These are phyloP conservation scores for Dactylellina cionopaga DNA, from an alignment of 2,329 filamentous ascomycete genomes.

Conservation along the genomic window DNA sequence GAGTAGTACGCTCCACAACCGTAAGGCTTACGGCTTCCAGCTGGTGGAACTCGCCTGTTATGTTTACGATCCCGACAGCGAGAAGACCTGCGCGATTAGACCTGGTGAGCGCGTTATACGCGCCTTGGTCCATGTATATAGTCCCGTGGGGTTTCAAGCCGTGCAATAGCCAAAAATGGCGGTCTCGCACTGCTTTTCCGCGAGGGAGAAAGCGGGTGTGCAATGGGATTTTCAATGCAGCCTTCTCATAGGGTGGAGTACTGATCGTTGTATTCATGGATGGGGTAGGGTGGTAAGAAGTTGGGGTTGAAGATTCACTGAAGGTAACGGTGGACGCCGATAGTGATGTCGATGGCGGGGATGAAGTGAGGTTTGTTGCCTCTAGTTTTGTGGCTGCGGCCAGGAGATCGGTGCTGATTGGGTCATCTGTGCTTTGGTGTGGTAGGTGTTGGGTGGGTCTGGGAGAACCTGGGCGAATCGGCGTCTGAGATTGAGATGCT, in stretches of 20 bases:
- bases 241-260: conserved; percentile 13
- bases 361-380: conserved; percentile 50
- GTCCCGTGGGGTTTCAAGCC: conserved; percentile 90
- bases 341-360: conserved; percentile 54
- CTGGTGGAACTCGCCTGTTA: conserved; percentile 87
- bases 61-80: conserved; percentile 87
- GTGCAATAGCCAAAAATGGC: conserved; percentile 96
- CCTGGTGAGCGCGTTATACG: conserved; percentile 75
- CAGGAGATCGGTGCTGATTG: conserved; percentile 31
- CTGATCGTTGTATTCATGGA: not conserved
- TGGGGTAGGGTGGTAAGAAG: not conserved
- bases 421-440: conserved; percentile 65
- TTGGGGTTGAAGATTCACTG: conserved; percentile 21
- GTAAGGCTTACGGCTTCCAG: conserved; percentile 90
- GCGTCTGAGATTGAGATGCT: conserved; percentile 55
- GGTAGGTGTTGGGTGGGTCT: conserved; percentile 84
- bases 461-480: conserved; percentile 29
- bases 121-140: conserved; percentile 91
- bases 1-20: conserved; percentile 76
- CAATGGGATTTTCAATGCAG: conserved; percentile 65
- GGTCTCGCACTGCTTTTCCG: conserved; percentile 77
- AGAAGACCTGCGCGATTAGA: conserved; percentile 83
- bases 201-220: conserved; percentile 95
- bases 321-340: conserved; percentile 26
- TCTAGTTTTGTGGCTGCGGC: conserved; percentile 38